A percentile compares a stretch with the other conserved stretches of the same genome.
Conservation (phyloP, 371 early-diverging fungal genomes). For the Mucor ambiguus region DNA sequence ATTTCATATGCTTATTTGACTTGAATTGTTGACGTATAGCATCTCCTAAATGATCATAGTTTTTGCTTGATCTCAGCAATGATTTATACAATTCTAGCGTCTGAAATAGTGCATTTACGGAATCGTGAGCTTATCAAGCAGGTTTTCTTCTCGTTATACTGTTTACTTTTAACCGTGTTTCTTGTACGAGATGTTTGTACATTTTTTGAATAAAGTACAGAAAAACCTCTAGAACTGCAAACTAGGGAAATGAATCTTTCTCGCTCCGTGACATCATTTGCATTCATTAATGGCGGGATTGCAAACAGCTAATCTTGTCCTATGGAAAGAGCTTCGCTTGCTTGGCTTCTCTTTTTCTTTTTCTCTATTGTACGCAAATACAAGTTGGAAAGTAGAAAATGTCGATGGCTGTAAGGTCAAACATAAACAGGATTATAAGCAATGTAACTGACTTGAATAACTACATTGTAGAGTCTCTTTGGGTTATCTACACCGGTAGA, state of each 20-base stretch:
- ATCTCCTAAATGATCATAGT: constrained; percentile 3
- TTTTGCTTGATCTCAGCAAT: constrained; percentile 18
- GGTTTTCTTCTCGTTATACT: neutral
- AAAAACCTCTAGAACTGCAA: too few species aligned
- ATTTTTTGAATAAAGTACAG: neutral
- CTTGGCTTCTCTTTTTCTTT: neutral
- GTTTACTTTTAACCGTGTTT: constrained; percentile 14
- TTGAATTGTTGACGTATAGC: constrained; percentile 15
- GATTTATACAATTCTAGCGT: constrained; percentile 26
- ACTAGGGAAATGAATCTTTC: too few species aligned
- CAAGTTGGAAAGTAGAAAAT: constrained; percentile 7
- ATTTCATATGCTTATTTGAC: constrained; percentile 13
- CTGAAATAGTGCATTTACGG: constrained; percentile 9
- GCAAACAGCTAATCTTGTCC: neutral
- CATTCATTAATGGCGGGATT: constrained; percentile 4
- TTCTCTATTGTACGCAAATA: neutral
- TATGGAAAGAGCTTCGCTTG: neutral
- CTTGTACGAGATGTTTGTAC: neutral
- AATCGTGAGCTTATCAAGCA: neutral
- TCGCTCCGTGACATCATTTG: neutral
- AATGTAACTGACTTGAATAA: neutral
- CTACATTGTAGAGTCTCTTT: constrained; percentile 68
- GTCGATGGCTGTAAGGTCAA: constrained; percentile 43
- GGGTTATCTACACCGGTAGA: constrained; percentile 88
- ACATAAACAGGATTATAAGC: neutral